Conservation (phyloP, 2,329 filamentous ascomycete genomes). For the Diatrype stigma region DNA sequence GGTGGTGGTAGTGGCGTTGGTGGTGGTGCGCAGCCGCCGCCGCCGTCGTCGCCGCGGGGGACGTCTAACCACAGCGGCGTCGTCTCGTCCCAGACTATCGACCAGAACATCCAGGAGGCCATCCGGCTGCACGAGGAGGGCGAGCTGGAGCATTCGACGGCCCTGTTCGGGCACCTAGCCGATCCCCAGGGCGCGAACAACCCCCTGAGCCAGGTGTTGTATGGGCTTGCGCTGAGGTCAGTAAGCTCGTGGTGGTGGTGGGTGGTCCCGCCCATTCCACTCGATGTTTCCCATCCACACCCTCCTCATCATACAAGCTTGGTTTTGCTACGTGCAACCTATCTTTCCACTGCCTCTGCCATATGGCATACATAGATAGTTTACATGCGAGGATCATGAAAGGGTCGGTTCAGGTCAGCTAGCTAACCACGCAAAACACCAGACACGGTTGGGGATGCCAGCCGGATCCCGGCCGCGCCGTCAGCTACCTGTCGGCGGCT, state of each 20-base stretch:
- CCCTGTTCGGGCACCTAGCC: constrained; percentile 78
- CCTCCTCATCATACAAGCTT: too few relatives aligned
- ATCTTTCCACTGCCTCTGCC: too few relatives aligned
- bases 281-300: too few relatives aligned
- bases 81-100: constrained; percentile 50
- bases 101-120: constrained; percentile 85
- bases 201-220: constrained; percentile 90
- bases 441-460: constrained; percentile 92
- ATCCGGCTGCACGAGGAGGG: constrained; percentile 88
- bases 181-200: constrained; percentile 84
- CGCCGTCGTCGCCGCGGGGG: constrained; percentile 9
- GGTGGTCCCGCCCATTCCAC: too few relatives aligned
- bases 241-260: constrained; percentile 24
- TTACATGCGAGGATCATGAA: too few relatives aligned
- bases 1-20: too few relatives aligned
- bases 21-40: too few relatives aligned
- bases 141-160: constrained; percentile 73
- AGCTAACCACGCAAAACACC: constrained; percentile 17
- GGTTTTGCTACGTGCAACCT: too few relatives aligned
- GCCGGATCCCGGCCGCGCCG: constrained; percentile 66
- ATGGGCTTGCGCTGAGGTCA: constrained; percentile 83
- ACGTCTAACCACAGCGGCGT: constrained; percentile 17
- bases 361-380: not conserved
- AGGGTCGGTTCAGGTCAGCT: constrained; percentile 13
- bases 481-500: constrained; percentile 81